Evolutionary conservation across 148 eudicot genomes (phyloP), one percentile per base, ranked within the genome.

Genomic region (Diospyros kaki): DNA sequence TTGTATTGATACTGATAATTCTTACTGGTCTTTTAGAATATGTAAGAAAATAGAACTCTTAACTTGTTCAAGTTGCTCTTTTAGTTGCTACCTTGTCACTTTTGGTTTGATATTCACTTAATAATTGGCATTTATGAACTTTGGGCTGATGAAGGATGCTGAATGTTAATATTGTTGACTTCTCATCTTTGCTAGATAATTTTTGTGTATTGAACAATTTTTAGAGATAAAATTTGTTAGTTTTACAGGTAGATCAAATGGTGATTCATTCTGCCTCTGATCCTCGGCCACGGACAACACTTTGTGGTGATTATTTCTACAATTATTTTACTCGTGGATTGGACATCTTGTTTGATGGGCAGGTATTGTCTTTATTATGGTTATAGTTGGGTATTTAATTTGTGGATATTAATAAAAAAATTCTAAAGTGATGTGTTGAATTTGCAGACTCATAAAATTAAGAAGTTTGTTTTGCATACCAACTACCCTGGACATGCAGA

Each of bases 401-500:
- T 28, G 28, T 28, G 28, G 28, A 28, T 28, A 28, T 28, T 28
- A 28, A 28, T 28, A 28, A 15, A 17, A 44, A 66, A 28, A 15
- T 54, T 39, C 58, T 64, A 68, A 83, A 76, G 46, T 75, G 6
- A 76, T 69, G 68, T 58, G 42, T 18, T 79, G 64, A 54, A 64
- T 80, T 78, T 75, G 83, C 91, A 95, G 99, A 92, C 93, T 1
- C 99, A 95, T 80, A 95, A 90, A 79, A 81, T 92, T 77, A 95
- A 95, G 84, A 95, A 95, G 85, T 95, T 95, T 78, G 97, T 95
- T 40, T 80, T 95, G 77, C 99, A 95, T 68, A 86, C 99, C 68
- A 95, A 95, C 71, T 93, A 83, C 84, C 99, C 99, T 1, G 99
- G 99, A 71, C 99, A 95, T 82, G 88, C 97, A 2, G 99, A 95